Evolutionary conservation across 2,329 filamentous ascomycete genomes (phyloP), one percentile per base, ranked within the genome.

Genomic region (Aquanectria penicillioides): DNA sequence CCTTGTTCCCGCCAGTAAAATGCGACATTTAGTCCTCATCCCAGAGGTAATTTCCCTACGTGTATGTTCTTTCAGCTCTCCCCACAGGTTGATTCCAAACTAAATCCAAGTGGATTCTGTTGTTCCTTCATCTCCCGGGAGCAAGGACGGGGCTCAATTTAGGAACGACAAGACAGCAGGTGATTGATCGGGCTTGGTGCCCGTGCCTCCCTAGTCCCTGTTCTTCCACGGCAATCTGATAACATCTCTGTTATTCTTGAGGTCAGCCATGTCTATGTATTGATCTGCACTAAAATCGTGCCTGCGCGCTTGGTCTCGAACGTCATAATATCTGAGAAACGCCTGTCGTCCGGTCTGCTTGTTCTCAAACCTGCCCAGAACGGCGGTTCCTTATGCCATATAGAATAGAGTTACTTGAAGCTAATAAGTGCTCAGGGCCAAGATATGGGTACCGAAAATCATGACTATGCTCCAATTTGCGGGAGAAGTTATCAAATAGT

Each of bases 91-190:
- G 38, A 44, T 33, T n/a, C 44, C 29, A 43, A 49, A 50, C 36
- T 20, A 18, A 26, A 22, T 50, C 37, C 22, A 44, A 43, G 53
- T 56, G 44, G 53, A 15, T 15, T 43, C 31, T 9, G 23, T 18
- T n/a, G 37, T 56, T 54, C 53, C 53, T 56, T 56, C 44, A 56
- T 56, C 44, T 56, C 53, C 37, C n/a, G n/a, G n/a, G n/a, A 4
- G 17, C 6, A 34, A 25, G 52, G 15, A 48, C 26, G 52, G 43
- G 36, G 29, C 22, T 6, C 12, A 22, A 33, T 31, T 41, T 23
- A 20, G 17, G 31, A 37, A 26, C 37, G 37, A 37, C 23, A 22
- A 22, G 17, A 25, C 10, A 20, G 11, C 25, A 23, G 31, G 50
- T 23, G 23, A 25, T 31, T 25, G 5, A 38, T 46, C 40, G 38